Percentiles rank a stretch among this genome's conserved stretches.
Conservation (phyloP, 225 moss, liverwort and hornwort genomes). For the Neckera pumila region DNA sequence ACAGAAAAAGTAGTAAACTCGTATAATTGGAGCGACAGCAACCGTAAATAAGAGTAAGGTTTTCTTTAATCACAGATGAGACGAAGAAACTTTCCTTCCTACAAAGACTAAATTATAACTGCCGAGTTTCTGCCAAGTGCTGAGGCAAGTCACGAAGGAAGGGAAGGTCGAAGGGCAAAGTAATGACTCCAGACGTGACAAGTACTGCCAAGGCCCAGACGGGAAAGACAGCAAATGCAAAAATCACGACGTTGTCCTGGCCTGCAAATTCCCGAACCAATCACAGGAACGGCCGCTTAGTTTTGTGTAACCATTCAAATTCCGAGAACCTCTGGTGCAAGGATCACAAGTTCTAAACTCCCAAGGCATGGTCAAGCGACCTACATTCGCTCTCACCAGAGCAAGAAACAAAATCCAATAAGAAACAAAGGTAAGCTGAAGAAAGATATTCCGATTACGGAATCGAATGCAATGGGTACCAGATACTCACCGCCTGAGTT, state of each 20-base stretch:
- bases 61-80: neutral
- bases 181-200: slow-evolving; percentile 26
- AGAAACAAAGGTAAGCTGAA: neutral
- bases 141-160: slow-evolving; percentile 17
- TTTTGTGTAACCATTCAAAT: neutral
- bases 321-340: neutral
- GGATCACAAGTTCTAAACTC: neutral
- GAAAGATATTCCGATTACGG: neutral
- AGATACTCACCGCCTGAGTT: slow-evolving; percentile 27
- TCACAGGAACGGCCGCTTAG: neutral
- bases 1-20: neutral
- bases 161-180: slow-evolving; percentile 34
- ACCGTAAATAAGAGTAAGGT: neutral
- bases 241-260: slow-evolving; percentile 31
- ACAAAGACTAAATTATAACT: neutral
- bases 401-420: neutral
- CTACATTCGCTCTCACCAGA: neutral
- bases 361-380: neutral
- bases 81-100: neutral
- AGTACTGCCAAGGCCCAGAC: slow-evolving; percentile 31
- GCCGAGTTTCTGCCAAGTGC: slow-evolving; percentile 13
- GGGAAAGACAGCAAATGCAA: slow-evolving; percentile 25
- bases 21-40: neutral
- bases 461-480: neutral
- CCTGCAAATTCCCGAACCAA: slow-evolving; percentile 21